phyloP scores from a whole-genome alignment of 306 rosid species.

The Sindora glabra region DNA sequence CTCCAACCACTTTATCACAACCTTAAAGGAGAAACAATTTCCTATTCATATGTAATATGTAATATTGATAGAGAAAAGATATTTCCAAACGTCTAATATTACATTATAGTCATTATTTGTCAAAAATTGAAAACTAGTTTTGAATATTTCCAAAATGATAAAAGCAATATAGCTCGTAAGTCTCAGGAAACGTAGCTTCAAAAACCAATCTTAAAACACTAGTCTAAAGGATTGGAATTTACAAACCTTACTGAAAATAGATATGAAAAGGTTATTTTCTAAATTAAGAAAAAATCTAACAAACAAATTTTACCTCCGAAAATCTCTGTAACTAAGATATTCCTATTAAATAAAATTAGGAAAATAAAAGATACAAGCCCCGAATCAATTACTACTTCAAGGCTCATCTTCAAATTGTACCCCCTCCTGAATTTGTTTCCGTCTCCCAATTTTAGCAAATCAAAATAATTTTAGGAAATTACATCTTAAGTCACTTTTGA shows the following conservation, averaged over 20 bases:
- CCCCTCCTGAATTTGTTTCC: no score
- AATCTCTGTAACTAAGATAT: background rate
- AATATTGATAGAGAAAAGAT: no score
- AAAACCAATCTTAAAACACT: slow-evolving; percentile 10
- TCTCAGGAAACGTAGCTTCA: slow-evolving; percentile 7
- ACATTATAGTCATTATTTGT: no score
- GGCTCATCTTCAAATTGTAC: no score
- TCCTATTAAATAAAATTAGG: background rate
- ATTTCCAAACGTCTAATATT: no score
- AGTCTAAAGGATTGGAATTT: slow-evolving; percentile 4
- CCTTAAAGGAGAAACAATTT: no score
- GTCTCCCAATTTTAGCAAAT: background rate
- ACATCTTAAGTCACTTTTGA: no score
- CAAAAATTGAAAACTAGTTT: no score
- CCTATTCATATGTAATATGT: no score
- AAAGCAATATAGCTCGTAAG: background rate
- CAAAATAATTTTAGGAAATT: slow-evolving; percentile 12
- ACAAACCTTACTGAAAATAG: slow-evolving; percentile 22
- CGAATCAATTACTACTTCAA: background rate
- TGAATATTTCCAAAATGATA: background rate
- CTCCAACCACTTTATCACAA: no score
- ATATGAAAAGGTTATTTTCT: slow-evolving; percentile 12
- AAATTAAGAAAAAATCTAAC: slow-evolving; percentile 13
- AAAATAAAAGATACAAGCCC: background rate
- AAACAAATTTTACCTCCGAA: slow-evolving; percentile 5